Conservation (phyloP, 139 green algal genomes). For the Chlamydomonas sp. region DNA sequence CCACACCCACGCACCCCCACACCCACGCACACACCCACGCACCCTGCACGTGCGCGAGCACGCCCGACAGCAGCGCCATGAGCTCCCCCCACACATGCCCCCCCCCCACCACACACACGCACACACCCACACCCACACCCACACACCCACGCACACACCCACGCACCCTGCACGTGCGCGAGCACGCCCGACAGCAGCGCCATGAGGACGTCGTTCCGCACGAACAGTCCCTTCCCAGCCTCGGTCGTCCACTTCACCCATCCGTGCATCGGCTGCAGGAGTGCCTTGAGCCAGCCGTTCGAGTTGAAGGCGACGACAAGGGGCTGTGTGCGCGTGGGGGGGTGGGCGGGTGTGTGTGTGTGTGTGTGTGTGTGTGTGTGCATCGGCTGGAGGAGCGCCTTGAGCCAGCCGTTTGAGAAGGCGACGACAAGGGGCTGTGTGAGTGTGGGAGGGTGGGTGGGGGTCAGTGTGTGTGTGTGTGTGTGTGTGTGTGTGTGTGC, state of each 20-base stretch:
- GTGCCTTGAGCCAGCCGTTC: conserved; percentile 19
- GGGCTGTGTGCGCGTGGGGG: too few relatives aligned
- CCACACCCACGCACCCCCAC: too few relatives aligned
- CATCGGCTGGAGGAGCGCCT: too few relatives aligned
- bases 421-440: background rate
- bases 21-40: too few relatives aligned
- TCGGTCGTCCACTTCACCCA: conserved; percentile 24
- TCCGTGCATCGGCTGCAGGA: conserved; percentile 21
- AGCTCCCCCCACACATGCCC: background rate
- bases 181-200: conserved; percentile 14
- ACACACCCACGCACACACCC: background rate
- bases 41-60: too few relatives aligned
- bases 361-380: too few relatives aligned
- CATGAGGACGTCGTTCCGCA: conserved; percentile 20
- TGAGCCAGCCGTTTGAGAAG: too few relatives aligned
- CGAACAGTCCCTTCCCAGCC: conserved; percentile 22
- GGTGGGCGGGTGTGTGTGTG: too few relatives aligned
- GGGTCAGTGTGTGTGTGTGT: too few relatives aligned
- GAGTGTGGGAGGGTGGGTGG: too few relatives aligned
- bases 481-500: too few relatives aligned
- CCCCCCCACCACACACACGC: background rate
- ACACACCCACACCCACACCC: background rate
- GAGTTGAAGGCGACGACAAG: conserved; percentile 19
- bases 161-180: conserved; percentile 18
- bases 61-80: background rate